phyloP scores from a whole-genome alignment of 768 basidiomycete genomes.

The Sporobolomyces roseus region DNA sequence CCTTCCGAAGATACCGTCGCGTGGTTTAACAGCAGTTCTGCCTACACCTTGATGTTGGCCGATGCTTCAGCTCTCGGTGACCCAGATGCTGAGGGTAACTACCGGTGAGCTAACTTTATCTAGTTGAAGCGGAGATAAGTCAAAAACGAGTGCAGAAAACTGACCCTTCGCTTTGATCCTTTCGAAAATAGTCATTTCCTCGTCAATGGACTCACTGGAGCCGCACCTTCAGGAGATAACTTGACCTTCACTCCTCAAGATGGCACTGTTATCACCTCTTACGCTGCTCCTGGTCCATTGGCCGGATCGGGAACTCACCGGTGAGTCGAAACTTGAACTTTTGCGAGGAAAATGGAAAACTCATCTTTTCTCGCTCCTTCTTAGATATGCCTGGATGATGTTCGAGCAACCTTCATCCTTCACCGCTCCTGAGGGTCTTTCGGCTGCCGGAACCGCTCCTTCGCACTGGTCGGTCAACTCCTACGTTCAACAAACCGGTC shows the following conservation, averaged over 20 bases:
- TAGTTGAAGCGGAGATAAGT: too few relatives aligned
- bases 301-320: slow-evolving; percentile 33
- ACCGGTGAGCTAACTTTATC: slow-evolving; percentile 27
- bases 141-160: too few relatives aligned
- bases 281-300: slow-evolving; percentile 30
- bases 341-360: background rate
- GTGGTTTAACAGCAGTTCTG: slow-evolving; percentile 17
- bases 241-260: slow-evolving; percentile 21
- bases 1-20: slow-evolving; percentile 5
- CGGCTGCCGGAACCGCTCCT: slow-evolving; percentile 17
- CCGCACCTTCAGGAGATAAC: slow-evolving; percentile 8
- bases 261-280: slow-evolving; percentile 31
- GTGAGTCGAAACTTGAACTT: slow-evolving; percentile 2
- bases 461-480: slow-evolving; percentile 33
- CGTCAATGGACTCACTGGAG: slow-evolving; percentile 31
- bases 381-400: slow-evolving; percentile 43
- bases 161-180: too few relatives aligned
- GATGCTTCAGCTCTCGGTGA: slow-evolving; percentile 38
- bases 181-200: slow-evolving; percentile 33
- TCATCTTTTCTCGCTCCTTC: slow-evolving; percentile 2
- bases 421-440: slow-evolving; percentile 37
- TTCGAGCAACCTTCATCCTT: slow-evolving; percentile 40
- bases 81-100: slow-evolving; percentile 39
- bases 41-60: slow-evolving; percentile 37
- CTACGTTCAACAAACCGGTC: slow-evolving; percentile 29